phyloP scores from a whole-genome alignment of 176 grass and related monocot species.

The Oryza australiensis region DNA sequence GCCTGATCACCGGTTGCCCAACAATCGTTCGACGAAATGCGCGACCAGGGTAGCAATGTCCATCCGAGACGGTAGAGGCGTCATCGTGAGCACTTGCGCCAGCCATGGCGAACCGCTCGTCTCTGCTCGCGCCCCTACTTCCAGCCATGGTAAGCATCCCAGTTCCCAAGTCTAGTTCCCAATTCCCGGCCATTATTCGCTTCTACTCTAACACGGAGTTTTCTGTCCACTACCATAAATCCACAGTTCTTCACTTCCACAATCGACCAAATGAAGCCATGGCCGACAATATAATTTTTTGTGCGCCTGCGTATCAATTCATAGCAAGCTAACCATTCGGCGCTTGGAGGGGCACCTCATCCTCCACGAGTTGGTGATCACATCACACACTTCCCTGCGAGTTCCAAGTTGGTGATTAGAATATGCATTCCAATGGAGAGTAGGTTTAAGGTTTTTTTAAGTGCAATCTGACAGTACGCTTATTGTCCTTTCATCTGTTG shows the following conservation, averaged over 20 bases:
- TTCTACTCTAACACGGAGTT: neutral
- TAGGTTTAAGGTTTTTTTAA: neutral
- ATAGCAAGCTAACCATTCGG: neutral
- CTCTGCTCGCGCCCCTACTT: neutral
- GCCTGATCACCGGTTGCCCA: too few relatives aligned
- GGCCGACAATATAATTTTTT: neutral
- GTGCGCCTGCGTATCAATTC: neutral
- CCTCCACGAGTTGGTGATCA: neutral
- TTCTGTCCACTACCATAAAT: neutral
- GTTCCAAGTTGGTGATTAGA: neutral
- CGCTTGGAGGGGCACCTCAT: neutral
- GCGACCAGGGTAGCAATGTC: neutral
- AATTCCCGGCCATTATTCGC: too few relatives aligned
- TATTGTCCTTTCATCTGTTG: constrained; percentile 40
- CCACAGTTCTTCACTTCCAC: neutral
- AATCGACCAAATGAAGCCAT: neutral
- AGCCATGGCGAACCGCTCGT: too few relatives aligned
- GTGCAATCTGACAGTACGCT: constrained; percentile 14
- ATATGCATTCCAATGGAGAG: neutral
- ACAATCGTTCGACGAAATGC: constrained; percentile 30
- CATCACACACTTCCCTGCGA: neutral
- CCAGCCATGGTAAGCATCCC: neutral
- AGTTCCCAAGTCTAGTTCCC: neutral
- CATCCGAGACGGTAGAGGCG: too few relatives aligned
- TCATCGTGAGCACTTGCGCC: neutral